Evolutionary conservation across 106 monocot species (phyloP).

Genomic region (Agapanthus africanus): DNA sequence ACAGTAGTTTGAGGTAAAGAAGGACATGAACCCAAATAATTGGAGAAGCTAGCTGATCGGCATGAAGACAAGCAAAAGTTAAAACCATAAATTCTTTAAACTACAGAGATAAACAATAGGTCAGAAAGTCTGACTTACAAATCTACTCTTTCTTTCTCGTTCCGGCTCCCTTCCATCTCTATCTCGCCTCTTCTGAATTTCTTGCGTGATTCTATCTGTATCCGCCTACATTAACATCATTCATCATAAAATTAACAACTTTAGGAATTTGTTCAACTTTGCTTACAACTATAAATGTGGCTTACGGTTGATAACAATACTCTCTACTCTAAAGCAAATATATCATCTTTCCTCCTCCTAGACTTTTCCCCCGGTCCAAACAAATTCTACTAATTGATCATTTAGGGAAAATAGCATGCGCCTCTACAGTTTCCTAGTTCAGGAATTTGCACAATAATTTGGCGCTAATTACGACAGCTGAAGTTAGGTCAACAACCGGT

Average conservation of each 20-base stretch:
- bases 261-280: too few species aligned
- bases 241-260: neutral
- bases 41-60: conserved; percentile 87
- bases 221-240: conserved; percentile 37
- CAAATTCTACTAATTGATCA: too few species aligned
- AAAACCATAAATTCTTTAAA: conserved; percentile 17
- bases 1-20: conserved; percentile 97
- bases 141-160: conserved; percentile 34
- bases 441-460: too few species aligned
- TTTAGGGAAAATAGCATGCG: too few species aligned
- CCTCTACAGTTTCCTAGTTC: too few species aligned
- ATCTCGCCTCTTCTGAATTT: conserved; percentile 80
- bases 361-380: too few species aligned
- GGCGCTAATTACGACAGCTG: too few species aligned
- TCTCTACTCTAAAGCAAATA: too few species aligned
- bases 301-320: too few species aligned
- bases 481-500: too few species aligned
- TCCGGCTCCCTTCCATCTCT: conserved; percentile 45
- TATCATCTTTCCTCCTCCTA: too few species aligned
- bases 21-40: conserved; percentile 86
- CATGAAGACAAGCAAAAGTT: conserved; percentile 33
- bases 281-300: too few species aligned
- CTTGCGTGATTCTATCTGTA: conserved; percentile 59
- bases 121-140: conserved; percentile 38
- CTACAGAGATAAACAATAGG: conserved; percentile 7